Evolutionary conservation across 164 flowering plant genomes (phyloP), one percentile per base, ranked within the genome.

Genomic region (Aristolochia contorta): DNA sequence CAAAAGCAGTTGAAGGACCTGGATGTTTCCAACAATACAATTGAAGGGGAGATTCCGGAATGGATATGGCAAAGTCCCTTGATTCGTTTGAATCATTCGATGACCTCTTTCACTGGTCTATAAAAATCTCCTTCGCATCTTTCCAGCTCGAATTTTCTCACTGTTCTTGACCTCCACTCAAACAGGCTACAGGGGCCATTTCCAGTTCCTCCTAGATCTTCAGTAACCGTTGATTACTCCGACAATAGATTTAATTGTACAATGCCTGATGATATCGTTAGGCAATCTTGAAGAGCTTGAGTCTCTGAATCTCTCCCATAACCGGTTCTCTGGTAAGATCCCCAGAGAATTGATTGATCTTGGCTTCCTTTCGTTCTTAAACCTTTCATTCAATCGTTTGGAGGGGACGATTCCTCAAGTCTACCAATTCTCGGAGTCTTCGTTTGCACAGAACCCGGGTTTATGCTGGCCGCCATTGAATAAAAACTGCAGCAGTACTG

Each of bases 1-100:
- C 86, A 76, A 32, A 47, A 70, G 4, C 50, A 16, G 12, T 16
- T 82, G 43, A 20, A 0, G 4, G 0, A 4, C 24, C 60, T 82
- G 24, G 84, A 82, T 69, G 84, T 84, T 57, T 79, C 85, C 2
- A 18, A 59, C 54, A 83, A 81, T 52, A 57, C 62, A 25, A 76
- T 81, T 56, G 33, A 15, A 8, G 84, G 82, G 18, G 56, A 37
- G 45, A 60, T 79, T 33, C 89, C 85, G 5, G 56, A 54, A 1
- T 83, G 87, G 85, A 24, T 81, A 37, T 70, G 72, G 77, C 18
- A 60, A 2, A 46, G 76, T 0, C 7, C 3, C 18, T 58, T 75
- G 10, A 0, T 0, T 0, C 21, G 60, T 19, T 30, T 81, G 19
- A 81, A 81, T 67, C 79, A 81, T 41, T 81, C 85, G 1, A n/a